Base-by-base conservation (phyloP, 495 filamentous ascomycete genomes). In the Neurospora sublineolata region DNA sequence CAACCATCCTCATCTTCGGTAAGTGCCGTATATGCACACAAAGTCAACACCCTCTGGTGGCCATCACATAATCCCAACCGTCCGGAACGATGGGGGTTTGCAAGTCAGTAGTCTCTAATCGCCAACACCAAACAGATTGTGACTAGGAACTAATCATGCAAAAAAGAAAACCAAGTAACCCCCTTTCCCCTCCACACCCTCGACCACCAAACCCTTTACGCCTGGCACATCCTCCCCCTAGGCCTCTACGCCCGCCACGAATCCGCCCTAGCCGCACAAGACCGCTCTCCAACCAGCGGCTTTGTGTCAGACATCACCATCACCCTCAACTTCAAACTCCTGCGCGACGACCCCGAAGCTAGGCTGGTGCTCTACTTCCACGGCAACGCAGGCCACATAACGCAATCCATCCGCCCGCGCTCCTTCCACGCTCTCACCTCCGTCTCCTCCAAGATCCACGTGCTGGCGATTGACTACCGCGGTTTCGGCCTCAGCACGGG, bases 401-500 rank as follows among this genome's bases (percentile, higher is more conserved):
- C 87, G 16, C 89, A 90, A 73, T 86, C 85, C 23, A 83, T 86
- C 75, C 84, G 90, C 58, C 85, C 89, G 11, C 83, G 85, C 1
- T 86, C 87, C 72, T 92, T 91, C 77, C 89, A 88, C 64, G 83
- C 87, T 38, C 77, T 91, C 11, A 87, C 89, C 5, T 84, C 86
- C 64, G 87, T 86, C 0, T 83, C 87, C 16, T 82, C 82, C 11
- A 83, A 84, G 42, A 64, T 64, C 52, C 89, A 92, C 71, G 83
- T 91, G 37, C 75, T 92, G 0, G 82, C 89, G 33, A 85, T 97
- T 70, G 93, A 97, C 83, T 97, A 97, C 81, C 91, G 95, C 37
- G 95, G 95, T 37, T 97, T 92, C 76, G 94, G 94, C 7, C 84
- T 88, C 37, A 94, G 91, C 23, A 92, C 90, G 16, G 94, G 94